Conservation (phyloP, 2,329 filamentous ascomycete species). For the Seiridium cupressi region DNA sequence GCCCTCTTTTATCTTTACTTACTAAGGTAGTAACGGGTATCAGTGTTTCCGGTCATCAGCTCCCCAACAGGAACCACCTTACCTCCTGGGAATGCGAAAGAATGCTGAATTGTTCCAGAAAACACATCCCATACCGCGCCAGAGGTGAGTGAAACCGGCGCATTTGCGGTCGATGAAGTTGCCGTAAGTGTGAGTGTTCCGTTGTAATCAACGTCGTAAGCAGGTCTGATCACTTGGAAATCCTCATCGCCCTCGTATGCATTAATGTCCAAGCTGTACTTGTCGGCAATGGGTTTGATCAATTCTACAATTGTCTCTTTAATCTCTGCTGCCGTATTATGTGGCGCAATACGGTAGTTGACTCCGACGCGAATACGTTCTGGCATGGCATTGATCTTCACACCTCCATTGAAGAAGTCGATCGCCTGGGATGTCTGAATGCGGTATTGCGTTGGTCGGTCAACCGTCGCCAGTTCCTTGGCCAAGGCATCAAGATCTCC, state of each 20-base stretch:
- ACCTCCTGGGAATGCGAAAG: conserved; percentile 31
- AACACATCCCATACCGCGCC: conserved; percentile 29
- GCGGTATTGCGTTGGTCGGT: conserved; percentile 44
- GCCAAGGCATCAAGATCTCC: conserved; percentile 28
- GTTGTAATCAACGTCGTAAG: conserved; percentile 38
- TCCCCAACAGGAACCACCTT: conserved; percentile 34
- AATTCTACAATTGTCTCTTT: conserved; percentile 44
- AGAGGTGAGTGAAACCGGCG: conserved; percentile 34
- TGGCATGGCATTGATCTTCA: conserved; percentile 58
- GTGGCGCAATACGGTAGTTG: conserved; percentile 57
- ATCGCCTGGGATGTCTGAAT: conserved; percentile 58
- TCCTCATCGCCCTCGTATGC: conserved; percentile 42
- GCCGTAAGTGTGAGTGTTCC: conserved; percentile 35
- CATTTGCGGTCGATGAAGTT: conserved; percentile 28
- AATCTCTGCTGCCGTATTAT: conserved; percentile 45
- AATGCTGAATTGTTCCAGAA: conserved; percentile 30
- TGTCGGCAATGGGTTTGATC: conserved; percentile 42
- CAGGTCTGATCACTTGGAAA: conserved; percentile 22
- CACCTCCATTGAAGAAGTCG: conserved; percentile 51
- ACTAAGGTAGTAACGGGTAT: conserved; percentile 35
- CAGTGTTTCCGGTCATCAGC: conserved; percentile 35
- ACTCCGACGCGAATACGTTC: conserved; percentile 50
- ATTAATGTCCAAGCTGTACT: conserved; percentile 45
- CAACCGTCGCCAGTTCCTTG: conserved; percentile 26
- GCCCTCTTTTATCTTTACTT: conserved; percentile 11